Conservation (phyloP, 257 asterid genomes). For the Nicotiana obtusifolia region DNA sequence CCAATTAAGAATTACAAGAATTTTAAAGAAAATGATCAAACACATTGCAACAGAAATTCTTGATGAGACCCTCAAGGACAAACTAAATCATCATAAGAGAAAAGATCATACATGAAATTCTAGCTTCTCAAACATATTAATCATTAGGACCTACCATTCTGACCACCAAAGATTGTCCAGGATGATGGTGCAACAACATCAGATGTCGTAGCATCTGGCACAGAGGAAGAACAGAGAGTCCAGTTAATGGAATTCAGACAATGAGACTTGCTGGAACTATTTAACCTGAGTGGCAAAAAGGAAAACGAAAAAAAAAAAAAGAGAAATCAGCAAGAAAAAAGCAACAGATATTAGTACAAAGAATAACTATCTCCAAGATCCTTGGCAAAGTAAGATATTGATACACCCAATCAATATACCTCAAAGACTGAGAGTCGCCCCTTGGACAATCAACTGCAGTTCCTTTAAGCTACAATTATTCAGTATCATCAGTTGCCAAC, state of each 20-base stretch:
- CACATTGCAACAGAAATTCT: not conserved
- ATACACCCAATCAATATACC: slow-evolving; percentile 32
- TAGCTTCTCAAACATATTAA: slow-evolving; percentile 19
- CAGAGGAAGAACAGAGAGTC: slow-evolving; percentile 71
- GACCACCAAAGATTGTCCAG: slow-evolving; percentile 95
- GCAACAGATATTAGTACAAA: not conserved
- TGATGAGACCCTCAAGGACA: not conserved
- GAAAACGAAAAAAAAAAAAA: not conserved
- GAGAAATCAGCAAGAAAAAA: not conserved
- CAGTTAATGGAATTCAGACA: slow-evolving; percentile 58
- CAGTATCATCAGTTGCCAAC: slow-evolving; percentile 32
- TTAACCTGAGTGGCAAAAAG: slow-evolving; percentile 36
- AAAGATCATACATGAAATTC: not conserved
- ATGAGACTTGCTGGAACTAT: slow-evolving; percentile 41
- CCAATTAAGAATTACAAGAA: not conserved
- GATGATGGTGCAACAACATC: slow-evolving; percentile 95
- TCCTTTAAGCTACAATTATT: slow-evolving; percentile 50
- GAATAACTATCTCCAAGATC: not conserved
- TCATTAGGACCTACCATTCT: slow-evolving; percentile 61
- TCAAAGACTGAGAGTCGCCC: slow-evolving; percentile 45
- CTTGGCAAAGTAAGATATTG: not conserved
- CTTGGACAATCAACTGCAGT: slow-evolving; percentile 31
- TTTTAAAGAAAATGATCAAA: not conserved
- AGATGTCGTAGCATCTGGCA: slow-evolving; percentile 59
- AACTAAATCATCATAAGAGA: not conserved